Evolutionary conservation across 2,329 filamentous ascomycete species (phyloP).

Genomic region (Colletotrichum viniferum): DNA sequence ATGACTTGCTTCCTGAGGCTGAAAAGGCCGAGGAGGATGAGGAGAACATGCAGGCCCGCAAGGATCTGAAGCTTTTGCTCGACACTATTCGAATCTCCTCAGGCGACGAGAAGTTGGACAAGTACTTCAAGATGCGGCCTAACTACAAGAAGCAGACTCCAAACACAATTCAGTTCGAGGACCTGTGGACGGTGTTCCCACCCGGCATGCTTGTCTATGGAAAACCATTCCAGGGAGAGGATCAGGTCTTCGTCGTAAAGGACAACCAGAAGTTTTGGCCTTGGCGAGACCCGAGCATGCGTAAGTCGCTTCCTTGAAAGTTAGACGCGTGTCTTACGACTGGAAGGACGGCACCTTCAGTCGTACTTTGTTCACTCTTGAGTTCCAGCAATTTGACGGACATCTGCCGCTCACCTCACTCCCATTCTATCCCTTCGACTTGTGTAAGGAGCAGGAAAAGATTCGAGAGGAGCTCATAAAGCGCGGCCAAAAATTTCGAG

Average conservation of each 20-base stretch:
- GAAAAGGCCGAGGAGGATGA: not conserved
- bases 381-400: not conserved
- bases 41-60: not conserved
- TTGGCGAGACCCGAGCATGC: not conserved
- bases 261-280: not conserved
- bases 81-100: not conserved
- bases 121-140: conserved; percentile 1
- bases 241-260: conserved; percentile 11
- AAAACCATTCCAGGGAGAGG: conserved; percentile 7
- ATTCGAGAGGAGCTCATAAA: not conserved
- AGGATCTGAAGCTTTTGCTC: not conserved
- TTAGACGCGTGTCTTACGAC: not conserved
- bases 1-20: not conserved
- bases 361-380: not conserved
- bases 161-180: not conserved
- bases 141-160: not conserved
- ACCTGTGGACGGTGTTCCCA: conserved; percentile 15
- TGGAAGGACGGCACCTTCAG: not conserved
- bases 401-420: not conserved
- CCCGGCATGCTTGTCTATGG: conserved; percentile 2
- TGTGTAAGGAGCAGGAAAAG: not conserved
- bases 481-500: not conserved
- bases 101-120: conserved; percentile 8
- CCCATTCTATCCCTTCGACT: not conserved
- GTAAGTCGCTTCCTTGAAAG: not conserved